Percentiles rank a stretch among this genome's conserved stretches.
These are phyloP conservation scores for Trametes villosa DNA, from an alignment of 768 basidiomycete genomes.

Conservation along the genomic window DNA sequence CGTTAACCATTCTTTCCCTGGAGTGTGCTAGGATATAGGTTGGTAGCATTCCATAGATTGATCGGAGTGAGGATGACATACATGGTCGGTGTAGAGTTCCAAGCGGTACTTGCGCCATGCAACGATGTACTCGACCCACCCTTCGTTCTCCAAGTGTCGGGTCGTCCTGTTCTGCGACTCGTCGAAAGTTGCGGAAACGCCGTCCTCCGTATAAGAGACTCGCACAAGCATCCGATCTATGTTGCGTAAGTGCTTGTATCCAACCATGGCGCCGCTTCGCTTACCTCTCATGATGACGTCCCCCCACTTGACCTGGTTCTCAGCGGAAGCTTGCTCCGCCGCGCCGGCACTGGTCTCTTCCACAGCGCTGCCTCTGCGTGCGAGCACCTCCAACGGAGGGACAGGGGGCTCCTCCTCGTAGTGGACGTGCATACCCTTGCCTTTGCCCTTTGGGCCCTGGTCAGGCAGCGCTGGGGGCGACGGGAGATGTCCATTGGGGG, in stretches of 20 bases:
- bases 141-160: slow-evolving; percentile 61
- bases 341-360: slow-evolving; percentile 70
- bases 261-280: slow-evolving; percentile 18
- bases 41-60: slow-evolving; percentile 26
- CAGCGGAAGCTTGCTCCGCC: slow-evolving; percentile 34
- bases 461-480: background rate
- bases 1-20: slow-evolving; percentile 66
- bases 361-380: slow-evolving; percentile 58
- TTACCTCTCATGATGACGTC: slow-evolving; percentile 79
- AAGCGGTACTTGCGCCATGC: slow-evolving; percentile 78
- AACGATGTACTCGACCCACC: slow-evolving; percentile 84
- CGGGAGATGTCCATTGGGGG: background rate
- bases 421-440: slow-evolving; percentile 32
- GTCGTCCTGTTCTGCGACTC: slow-evolving; percentile 70
- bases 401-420: slow-evolving; percentile 45
- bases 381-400: slow-evolving; percentile 68
- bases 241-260: slow-evolving; percentile 15
- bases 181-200: slow-evolving; percentile 57
- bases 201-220: slow-evolving; percentile 65
- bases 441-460: slow-evolving; percentile 14
- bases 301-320: slow-evolving; percentile 40
- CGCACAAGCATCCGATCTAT: slow-evolving; percentile 90
- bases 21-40: slow-evolving; percentile 48
- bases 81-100: slow-evolving; percentile 87
- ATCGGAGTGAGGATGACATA: slow-evolving; percentile 64